phyloP scores from a whole-genome alignment of 257 asterid genomes.

The Solanum chiquidenum region DNA sequence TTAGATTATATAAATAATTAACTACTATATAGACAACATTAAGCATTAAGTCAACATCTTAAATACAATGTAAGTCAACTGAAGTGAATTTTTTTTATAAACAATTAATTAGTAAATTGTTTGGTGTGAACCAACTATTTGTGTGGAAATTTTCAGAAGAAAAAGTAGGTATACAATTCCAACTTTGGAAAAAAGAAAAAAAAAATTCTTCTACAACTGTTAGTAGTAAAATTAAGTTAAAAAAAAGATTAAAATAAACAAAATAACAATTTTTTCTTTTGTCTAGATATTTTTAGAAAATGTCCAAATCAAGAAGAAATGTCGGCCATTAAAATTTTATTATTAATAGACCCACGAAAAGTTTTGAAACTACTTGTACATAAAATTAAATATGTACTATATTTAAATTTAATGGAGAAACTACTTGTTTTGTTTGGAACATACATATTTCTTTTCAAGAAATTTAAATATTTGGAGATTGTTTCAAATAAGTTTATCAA shows the following conservation, averaged over 20 bases:
- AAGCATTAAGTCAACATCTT: neutral
- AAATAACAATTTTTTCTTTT: neutral
- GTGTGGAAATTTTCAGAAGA: neutral
- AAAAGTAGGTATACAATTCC: neutral
- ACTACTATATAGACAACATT: neutral
- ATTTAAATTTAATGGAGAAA: neutral
- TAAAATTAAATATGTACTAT: neutral
- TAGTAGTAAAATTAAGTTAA: neutral
- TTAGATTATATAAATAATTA: no score
- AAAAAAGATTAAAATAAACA: neutral
- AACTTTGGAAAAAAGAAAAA: neutral
- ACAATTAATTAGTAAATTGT: neutral
- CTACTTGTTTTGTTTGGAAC: neutral
- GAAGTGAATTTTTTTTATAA: neutral
- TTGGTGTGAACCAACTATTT: neutral
- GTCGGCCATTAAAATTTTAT: neutral
- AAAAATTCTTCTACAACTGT: neutral
- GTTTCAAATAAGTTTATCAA: neutral
- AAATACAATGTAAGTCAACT: neutral
- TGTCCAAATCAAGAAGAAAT: neutral
- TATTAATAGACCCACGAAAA: neutral
- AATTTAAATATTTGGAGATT: neutral
- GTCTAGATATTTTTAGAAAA: neutral
- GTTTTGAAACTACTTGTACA: neutral
- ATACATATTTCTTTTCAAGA: neutral